These are phyloP conservation scores for Iris macrosiphon DNA, from an alignment of 106 monocot genomes.

Conservation along the genomic window DNA sequence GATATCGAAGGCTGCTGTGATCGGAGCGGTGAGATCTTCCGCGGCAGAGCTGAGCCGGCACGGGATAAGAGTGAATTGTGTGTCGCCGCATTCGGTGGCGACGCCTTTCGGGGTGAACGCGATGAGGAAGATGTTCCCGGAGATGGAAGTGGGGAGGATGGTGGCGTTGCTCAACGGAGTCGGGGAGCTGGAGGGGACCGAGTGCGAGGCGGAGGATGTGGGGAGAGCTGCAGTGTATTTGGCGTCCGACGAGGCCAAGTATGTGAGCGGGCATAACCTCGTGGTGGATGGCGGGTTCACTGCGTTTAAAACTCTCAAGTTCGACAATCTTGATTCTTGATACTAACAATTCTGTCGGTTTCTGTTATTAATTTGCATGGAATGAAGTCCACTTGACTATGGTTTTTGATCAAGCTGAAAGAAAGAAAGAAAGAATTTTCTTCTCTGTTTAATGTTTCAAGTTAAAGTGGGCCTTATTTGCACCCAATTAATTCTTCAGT, in stretches of 20 bases:
- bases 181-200: conserved; percentile 33
- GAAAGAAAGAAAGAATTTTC: too few relatives aligned
- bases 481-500: too few relatives aligned
- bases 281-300: conserved; percentile 38
- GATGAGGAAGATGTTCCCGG: conserved; percentile 17
- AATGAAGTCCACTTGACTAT: too few relatives aligned
- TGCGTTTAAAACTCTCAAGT: conserved; percentile 6
- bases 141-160: conserved; percentile 3
- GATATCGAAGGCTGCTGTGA: conserved; percentile 42
- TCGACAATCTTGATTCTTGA: too few relatives aligned
- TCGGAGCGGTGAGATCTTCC: conserved; percentile 26
- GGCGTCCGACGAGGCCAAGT: conserved; percentile 36
- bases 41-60: conserved; percentile 27
- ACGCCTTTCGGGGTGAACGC: conserved; percentile 28
- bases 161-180: conserved; percentile 2
- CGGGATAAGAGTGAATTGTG: conserved; percentile 44
- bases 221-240: conserved; percentile 29
- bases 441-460: too few relatives aligned
- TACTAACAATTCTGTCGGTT: too few relatives aligned
- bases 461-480: too few relatives aligned
- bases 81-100: conserved; percentile 34
- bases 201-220: conserved; percentile 24
- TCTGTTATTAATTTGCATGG: too few relatives aligned
- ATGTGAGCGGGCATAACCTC: conserved; percentile 34
- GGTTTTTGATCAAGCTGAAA: too few relatives aligned